These are phyloP conservation scores for Paraglomus brasilianum DNA, from an alignment of 192 early-diverging fungal genomes.

Conservation along the genomic window DNA sequence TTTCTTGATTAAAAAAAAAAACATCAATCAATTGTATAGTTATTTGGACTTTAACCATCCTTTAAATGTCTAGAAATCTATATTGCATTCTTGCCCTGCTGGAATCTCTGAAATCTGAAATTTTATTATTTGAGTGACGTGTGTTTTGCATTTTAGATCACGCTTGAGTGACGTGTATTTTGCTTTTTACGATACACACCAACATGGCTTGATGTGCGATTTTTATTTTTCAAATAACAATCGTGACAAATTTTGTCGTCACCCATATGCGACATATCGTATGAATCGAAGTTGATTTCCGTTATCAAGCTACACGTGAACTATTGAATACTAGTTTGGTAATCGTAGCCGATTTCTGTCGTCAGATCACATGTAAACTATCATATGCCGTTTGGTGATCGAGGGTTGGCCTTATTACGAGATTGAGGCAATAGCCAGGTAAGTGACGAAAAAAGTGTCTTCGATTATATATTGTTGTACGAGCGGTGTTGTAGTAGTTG, in stretches of 20 bases:
- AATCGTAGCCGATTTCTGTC: slow-evolving; percentile 11
- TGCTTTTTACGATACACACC: too few relatives aligned
- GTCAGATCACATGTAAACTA: slow-evolving; percentile 9
- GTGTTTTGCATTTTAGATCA: slow-evolving; percentile 2
- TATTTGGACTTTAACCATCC: too few relatives aligned
- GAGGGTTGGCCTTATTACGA: background rate
- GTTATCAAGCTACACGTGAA: background rate
- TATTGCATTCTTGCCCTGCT: too few relatives aligned
- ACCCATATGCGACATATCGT: too few relatives aligned
- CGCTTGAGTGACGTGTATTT: background rate
- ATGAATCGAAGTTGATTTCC: too few relatives aligned
- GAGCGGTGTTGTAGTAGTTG: too few relatives aligned
- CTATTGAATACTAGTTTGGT: slow-evolving; percentile 4
- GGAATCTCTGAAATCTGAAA: too few relatives aligned
- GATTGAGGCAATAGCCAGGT: background rate
- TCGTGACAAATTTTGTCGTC: too few relatives aligned
- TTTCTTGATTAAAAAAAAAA: slow-evolving; percentile 18
- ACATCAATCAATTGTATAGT: too few relatives aligned
- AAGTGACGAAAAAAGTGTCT: slow-evolving; percentile 13
- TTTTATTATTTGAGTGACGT: background rate
- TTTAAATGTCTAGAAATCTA: too few relatives aligned
- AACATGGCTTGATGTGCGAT: too few relatives aligned
- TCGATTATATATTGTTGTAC: slow-evolving; percentile 15
- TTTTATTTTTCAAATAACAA: too few relatives aligned
- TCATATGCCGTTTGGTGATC: background rate